These are phyloP conservation scores for Eucalyptus fibrosa DNA, from an alignment of 345 rosid species.

Conservation along the genomic window DNA sequence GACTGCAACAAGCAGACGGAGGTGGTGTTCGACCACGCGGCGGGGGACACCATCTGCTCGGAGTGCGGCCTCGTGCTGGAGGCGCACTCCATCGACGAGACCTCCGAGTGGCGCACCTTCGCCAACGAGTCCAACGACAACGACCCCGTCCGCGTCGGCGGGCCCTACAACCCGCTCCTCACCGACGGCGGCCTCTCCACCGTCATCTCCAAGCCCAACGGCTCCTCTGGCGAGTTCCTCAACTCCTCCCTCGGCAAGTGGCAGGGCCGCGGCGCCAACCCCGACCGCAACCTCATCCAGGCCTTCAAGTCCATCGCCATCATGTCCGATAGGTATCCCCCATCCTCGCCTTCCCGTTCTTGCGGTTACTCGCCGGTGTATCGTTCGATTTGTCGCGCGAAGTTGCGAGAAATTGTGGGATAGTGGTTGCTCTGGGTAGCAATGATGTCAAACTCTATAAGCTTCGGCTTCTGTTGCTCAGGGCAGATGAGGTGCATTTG, in stretches of 20 bases:
- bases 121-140: slow-evolving; percentile 16
- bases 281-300: slow-evolving; percentile 15
- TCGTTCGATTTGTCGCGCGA: not conserved
- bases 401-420: not conserved
- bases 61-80: slow-evolving; percentile 39
- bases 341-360: not conserved
- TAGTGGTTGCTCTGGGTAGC: not conserved
- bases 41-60: slow-evolving; percentile 37
- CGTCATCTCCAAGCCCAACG: slow-evolving; percentile 18
- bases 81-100: slow-evolving; percentile 27
- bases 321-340: slow-evolving; percentile 27
- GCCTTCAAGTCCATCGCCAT: slow-evolving; percentile 28
- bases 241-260: slow-evolving; percentile 12
- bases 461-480: not conserved
- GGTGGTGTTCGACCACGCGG: slow-evolving; percentile 27
- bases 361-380: not conserved
- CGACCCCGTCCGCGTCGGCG: slow-evolving; percentile 40
- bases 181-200: slow-evolving; percentile 26
- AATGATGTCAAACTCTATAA: not conserved
- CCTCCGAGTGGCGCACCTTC: slow-evolving; percentile 39
- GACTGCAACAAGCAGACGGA: slow-evolving; percentile 28
- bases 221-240: slow-evolving; percentile 9
- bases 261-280: slow-evolving; percentile 23
- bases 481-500: not conserved
- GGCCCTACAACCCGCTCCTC: slow-evolving; percentile 25